Base-by-base conservation (phyloP, 73 alveolate species). In the Tetrahymena malaccensis region DNA sequence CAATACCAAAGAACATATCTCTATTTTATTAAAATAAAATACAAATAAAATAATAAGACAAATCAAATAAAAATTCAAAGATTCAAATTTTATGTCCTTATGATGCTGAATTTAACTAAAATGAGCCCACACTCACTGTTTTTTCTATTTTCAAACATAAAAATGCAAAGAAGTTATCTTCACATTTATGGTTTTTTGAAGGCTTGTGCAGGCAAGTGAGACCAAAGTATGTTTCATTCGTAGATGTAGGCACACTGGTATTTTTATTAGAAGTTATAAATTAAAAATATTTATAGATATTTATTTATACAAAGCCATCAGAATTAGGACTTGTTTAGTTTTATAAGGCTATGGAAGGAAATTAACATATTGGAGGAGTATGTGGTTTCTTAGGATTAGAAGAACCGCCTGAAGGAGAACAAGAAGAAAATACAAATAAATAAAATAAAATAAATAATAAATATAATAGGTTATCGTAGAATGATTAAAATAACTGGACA, bases 151-250 rank as follows among this genome's bases (percentile, higher is more conserved):
- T 95, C 35, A 95, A 95, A 89, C 94, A 85, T 43, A 85, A 44
- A 34, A 95, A 95, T 85, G 95, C 95, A 0, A 85, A 85, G 43
- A 96, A 96, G 34, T 35, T 96, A 16, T 94, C 96, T 44, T 94
- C 97, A 0, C 97, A 96, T 93, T 15, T 96, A 12, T 96, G 97
- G 97, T 96, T 96, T 95, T 96, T 96, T 94, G 94, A 94, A 15
- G 97, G 97, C 8, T 96, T 96, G 25, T 96, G 97, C 33, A 21
- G 94, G 35, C 85, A 83, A 84, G 35, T 96, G 85, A 43, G 94
- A 43, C 97, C 97, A 21, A 94, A 93, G 0, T 96, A 96, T 58
- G 94, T 94, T 16, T 34, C 94, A 34, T 94, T 96, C n/a, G 70
- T 96, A 93, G 97, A 96, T 56, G 94, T 94, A 7, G 97, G 97